phyloP scores from a whole-genome alignment of 352 stramenopile genomes.

The Pythium myriotylum region DNA sequence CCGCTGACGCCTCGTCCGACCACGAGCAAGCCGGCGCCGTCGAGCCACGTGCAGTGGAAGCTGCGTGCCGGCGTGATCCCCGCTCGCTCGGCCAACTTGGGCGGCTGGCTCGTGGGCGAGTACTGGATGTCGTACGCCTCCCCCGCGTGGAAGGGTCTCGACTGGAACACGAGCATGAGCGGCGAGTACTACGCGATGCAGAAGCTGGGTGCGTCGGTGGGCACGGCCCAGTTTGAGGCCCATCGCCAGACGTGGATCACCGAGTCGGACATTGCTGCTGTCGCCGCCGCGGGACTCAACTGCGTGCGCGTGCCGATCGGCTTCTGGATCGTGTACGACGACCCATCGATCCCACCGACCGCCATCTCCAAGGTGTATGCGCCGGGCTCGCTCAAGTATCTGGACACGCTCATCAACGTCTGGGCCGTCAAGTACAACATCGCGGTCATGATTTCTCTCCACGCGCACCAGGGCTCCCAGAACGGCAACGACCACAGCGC shows the following conservation, averaged over 20 bases:
- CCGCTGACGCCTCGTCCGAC: background rate
- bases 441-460: constrained; percentile 57
- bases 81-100: constrained; percentile 59
- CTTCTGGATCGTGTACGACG: constrained; percentile 54
- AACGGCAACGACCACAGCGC: constrained; percentile 60
- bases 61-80: constrained; percentile 29
- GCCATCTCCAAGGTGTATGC: constrained; percentile 22
- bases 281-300: constrained; percentile 40
- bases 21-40: background rate
- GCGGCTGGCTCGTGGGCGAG: constrained; percentile 36
- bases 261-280: constrained; percentile 40
- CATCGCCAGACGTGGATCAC: constrained; percentile 64
- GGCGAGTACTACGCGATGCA: constrained; percentile 22
- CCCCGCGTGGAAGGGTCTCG: constrained; percentile 58
- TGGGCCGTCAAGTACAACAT: constrained; percentile 60
- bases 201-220: constrained; percentile 15
- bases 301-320: constrained; percentile 39
- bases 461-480: constrained; percentile 55
- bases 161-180: background rate
- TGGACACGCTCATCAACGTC: constrained; percentile 53
- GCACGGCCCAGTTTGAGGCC: constrained; percentile 35
- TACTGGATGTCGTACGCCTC: constrained; percentile 59
- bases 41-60: constrained; percentile 21
- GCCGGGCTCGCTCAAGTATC: constrained; percentile 42
- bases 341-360: background rate